Base-by-base conservation (phyloP, 768 basidiomycete species). In the Suillus discolor region DNA sequence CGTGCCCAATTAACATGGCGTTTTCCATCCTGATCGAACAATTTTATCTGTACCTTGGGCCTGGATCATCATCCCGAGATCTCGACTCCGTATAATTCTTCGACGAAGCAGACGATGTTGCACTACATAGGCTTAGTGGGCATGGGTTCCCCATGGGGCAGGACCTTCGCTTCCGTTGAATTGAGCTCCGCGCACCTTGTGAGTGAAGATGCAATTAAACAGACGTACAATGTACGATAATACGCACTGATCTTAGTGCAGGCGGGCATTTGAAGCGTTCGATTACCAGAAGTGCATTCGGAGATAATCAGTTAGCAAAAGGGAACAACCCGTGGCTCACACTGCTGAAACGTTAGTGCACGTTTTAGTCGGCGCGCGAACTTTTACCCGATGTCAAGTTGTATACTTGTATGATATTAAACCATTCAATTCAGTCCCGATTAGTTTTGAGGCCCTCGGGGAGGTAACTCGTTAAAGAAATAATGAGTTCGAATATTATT, bases 331-430 rank as follows among this genome's bases (percentile, higher is more conserved):
- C 0, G 31, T 1, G 31, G 31, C 47, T 49, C 47, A 47, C n/a
- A 25, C 4, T 11, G 4, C 8, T 15, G 25, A 31, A 54, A 20
- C 53, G 15, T 25, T 16, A 16, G 1, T 9, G 49, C 7, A 16
- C 49, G 28, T 34, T 54, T 34, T 34, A 54, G 53, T 54, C 53
- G 53, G 53, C 53, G 53, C 31, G 20, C 53, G 53, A 54, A 54
- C 53, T 34, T 54, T 31, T 54, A 31, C 16, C 9, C 16, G 28
- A 54, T 12, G 16, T 18, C 8, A 51, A 51, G 25, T 16, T 16
- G 25, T 3, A 16, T 47, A n/a, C 4, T 31, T 31, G 31, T 7
- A 31, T 31, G 31, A 13, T 23, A 42, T 16, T 23, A 51, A 25
- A 15, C 49, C 23, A 16, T 25, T 23, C 23, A 25, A 5, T 23